A percentile compares a stretch with the other conserved stretches of the same genome.
Evolutionary conservation across 2,329 filamentous ascomycete genomes (phyloP).

Genomic region (Mycosphaerella sp.): DNA sequence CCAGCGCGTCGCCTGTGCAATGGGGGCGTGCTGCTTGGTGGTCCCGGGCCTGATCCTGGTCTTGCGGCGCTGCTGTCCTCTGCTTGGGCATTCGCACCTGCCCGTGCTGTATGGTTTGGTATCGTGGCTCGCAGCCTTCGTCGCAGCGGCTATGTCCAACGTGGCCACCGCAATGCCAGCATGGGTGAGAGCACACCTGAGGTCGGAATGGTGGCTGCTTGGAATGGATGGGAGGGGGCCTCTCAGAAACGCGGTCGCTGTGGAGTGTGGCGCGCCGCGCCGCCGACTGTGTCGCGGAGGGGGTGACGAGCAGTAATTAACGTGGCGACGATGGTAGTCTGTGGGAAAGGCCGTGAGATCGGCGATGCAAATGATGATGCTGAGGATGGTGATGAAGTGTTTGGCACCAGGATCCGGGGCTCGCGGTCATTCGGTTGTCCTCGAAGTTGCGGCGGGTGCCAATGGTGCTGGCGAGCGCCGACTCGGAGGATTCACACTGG

Average conservation of each 20-base stretch:
- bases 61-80: background rate
- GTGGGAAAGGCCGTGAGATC: background rate
- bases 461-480: too few relatives aligned
- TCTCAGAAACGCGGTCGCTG: background rate
- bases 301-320: background rate
- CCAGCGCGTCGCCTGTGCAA: constrained; percentile 1
- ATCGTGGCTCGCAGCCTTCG: background rate
- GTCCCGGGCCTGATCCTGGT: background rate
- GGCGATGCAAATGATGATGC: too few relatives aligned
- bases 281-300: background rate
- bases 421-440: too few relatives aligned
- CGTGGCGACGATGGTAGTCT: background rate
- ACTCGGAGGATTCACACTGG: too few relatives aligned
- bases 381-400: too few relatives aligned
- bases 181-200: background rate
- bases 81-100: background rate
- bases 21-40: background rate
- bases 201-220: constrained; percentile 11
- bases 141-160: constrained; percentile 5
- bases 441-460: too few relatives aligned
- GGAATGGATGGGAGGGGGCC: constrained; percentile 2
- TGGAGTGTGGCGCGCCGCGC: background rate
- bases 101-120: too few relatives aligned
- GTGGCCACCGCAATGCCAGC: background rate
- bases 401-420: too few relatives aligned